Conservation (phyloP, 805 yeast species). For the Kuraishia cidri region DNA sequence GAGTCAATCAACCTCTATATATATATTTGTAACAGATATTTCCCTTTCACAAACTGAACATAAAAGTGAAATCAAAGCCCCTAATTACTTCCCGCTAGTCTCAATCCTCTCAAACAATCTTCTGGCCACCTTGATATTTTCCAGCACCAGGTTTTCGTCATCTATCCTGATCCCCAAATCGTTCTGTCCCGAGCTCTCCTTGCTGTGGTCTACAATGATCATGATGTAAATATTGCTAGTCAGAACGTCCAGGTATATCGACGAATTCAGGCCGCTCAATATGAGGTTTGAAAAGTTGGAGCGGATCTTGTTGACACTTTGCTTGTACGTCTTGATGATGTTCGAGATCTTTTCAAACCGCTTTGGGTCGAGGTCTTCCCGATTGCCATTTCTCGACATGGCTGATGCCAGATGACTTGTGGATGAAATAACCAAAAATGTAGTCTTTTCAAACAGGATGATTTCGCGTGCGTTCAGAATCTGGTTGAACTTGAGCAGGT, state of each 20-base stretch:
- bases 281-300: slow-evolving; percentile 75
- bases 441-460: slow-evolving; percentile 85
- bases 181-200: slow-evolving; percentile 6
- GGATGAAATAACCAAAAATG: slow-evolving; percentile 74
- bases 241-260: slow-evolving; percentile 23
- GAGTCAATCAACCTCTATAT: too few species aligned
- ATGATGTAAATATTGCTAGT: slow-evolving; percentile 26
- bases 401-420: too few species aligned
- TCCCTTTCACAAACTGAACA: too few species aligned
- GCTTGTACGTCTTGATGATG: slow-evolving; percentile 90
- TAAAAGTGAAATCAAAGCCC: too few species aligned
- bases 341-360: slow-evolving; percentile 91
- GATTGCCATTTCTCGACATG: too few species aligned
- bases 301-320: slow-evolving; percentile 79
- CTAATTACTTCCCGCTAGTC: too few species aligned
- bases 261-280: slow-evolving; percentile 41
- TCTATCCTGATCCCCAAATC: slow-evolving; percentile 12
- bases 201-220: slow-evolving; percentile 22
- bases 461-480: slow-evolving; percentile 83
- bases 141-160: slow-evolving; percentile 22
- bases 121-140: slow-evolving; percentile 24
- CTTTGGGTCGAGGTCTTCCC: slow-evolving; percentile 62
- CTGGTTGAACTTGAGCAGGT: slow-evolving; percentile 62
- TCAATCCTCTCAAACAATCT: slow-evolving; percentile 20
- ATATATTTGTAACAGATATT: too few species aligned